Percentiles rank a stretch among this genome's conserved stretches.
Evolutionary conservation across 2,329 filamentous ascomycete genomes (phyloP).

Genomic region (Aspergillus fumigatus): DNA sequence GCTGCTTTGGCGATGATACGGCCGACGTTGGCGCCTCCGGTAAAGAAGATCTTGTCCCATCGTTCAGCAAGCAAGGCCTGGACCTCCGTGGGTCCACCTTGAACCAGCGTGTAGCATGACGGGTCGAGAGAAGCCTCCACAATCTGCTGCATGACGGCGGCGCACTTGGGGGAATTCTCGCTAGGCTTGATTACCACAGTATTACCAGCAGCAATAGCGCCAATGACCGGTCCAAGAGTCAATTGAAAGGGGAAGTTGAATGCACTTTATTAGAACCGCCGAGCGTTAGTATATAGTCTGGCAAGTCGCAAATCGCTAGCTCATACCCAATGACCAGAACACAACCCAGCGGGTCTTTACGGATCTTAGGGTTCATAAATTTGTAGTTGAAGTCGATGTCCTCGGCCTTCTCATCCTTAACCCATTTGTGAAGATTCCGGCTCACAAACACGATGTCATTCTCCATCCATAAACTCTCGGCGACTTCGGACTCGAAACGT

Average conservation of each 20-base stretch:
- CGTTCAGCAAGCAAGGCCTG: conserved; percentile 78
- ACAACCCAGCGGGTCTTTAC: conserved; percentile 81
- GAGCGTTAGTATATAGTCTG: background rate
- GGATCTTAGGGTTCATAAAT: conserved; percentile 67
- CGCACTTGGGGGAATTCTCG: conserved; percentile 71
- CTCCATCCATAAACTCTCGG: conserved; percentile 73
- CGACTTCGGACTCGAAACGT: conserved; percentile 65
- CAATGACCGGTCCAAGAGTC: conserved; percentile 71
- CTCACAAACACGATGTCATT: conserved; percentile 76
- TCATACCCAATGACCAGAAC: conserved; percentile 74
- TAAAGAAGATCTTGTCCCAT: conserved; percentile 99
- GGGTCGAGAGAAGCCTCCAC: conserved; percentile 72
- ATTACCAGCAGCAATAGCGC: conserved; percentile 88
- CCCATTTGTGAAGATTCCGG: conserved; percentile 74
- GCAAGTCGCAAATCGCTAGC: conserved; percentile 1
- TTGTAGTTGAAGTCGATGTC: conserved; percentile 67
- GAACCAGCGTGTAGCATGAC: conserved; percentile 69
- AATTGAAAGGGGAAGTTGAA: conserved; percentile 94
- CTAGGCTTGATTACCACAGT: conserved; percentile 88
- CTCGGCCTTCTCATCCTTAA: conserved; percentile 70
- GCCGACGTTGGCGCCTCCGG: conserved; percentile 72
- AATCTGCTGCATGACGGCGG: conserved; percentile 75
- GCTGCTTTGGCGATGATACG: conserved; percentile 88
- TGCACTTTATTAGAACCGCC: conserved; percentile 46
- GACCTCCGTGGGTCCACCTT: conserved; percentile 76